Conservation (phyloP, 2,329 filamentous ascomycete species). For the Cercospora sp. region DNA sequence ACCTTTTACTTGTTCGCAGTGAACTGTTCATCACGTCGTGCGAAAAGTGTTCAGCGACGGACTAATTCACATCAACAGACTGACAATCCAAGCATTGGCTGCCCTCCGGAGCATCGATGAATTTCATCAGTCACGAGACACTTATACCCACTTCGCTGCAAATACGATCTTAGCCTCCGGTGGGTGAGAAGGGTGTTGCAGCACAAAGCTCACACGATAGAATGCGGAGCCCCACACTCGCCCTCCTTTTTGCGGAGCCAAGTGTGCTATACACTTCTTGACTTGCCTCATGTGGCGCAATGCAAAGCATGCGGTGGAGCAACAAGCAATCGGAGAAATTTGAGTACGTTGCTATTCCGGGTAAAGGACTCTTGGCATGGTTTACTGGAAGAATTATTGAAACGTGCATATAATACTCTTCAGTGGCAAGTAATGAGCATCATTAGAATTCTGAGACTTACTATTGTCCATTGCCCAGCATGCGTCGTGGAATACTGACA, state of each 20-base stretch:
- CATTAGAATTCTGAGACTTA: neutral
- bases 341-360: neutral
- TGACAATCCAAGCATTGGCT: neutral
- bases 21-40: neutral
- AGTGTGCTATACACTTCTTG: neutral
- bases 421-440: neutral
- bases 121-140: neutral
- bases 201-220: neutral
- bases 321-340: slow-evolving; percentile 5
- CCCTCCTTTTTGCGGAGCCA: neutral
- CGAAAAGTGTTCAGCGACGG: neutral
- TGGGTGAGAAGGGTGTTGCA: neutral
- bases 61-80: neutral
- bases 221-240: neutral
- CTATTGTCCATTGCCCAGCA: neutral
- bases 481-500: neutral
- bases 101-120: neutral
- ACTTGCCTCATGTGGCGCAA: neutral
- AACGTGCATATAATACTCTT: neutral
- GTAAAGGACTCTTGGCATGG: slow-evolving; percentile 3
- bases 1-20: neutral
- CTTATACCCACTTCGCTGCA: neutral
- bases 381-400: neutral
- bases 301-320: neutral
- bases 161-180: neutral